These are phyloP conservation scores for Boletus rufocinnamomeus DNA, from an alignment of 768 basidiomycete genomes.

Conservation along the genomic window DNA sequence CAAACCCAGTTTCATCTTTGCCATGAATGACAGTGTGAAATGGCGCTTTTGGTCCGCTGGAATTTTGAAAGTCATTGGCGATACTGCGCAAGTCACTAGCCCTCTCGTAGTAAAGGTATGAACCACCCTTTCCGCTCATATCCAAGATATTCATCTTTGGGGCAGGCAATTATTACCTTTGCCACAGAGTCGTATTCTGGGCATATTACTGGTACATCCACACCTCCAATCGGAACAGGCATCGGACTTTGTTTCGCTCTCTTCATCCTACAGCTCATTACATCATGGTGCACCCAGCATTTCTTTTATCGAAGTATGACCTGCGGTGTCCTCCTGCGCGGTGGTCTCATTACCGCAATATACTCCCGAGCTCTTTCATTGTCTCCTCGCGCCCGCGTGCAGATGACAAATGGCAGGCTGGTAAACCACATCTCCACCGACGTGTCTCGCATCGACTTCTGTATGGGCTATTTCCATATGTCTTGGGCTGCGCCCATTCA, in stretches of 20 bases:
- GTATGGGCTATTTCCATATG: conserved; percentile 79
- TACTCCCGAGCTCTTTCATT: conserved; percentile 77
- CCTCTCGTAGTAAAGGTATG: conserved; percentile 79
- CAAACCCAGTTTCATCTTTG: conserved; percentile 61
- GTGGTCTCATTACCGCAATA: conserved; percentile 85
- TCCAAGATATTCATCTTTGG: background rate
- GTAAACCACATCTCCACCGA: conserved; percentile 95
- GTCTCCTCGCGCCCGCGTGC: conserved; percentile 75
- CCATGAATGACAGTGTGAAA: conserved; percentile 75
- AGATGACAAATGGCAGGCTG: conserved; percentile 83
- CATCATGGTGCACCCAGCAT: conserved; percentile 72
- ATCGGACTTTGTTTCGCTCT: conserved; percentile 77
- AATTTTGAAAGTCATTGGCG: conserved; percentile 57
- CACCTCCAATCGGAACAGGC: conserved; percentile 54
- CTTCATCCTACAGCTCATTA: conserved; percentile 63
- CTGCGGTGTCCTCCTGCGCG: conserved; percentile 78
- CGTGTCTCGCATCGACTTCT: conserved; percentile 90
- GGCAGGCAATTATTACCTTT: conserved; percentile 70
- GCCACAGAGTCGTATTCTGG: conserved; percentile 59
- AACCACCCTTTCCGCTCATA: background rate
- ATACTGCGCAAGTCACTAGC: conserved; percentile 71
- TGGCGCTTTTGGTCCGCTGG: conserved; percentile 82
- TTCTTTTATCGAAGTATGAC: conserved; percentile 79
- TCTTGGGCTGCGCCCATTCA: conserved; percentile 78
- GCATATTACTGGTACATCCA: conserved; percentile 38